These are phyloP conservation scores for Phialocephala subalpina DNA, from an alignment of 2,329 filamentous ascomycete genomes.

Conservation along the genomic window DNA sequence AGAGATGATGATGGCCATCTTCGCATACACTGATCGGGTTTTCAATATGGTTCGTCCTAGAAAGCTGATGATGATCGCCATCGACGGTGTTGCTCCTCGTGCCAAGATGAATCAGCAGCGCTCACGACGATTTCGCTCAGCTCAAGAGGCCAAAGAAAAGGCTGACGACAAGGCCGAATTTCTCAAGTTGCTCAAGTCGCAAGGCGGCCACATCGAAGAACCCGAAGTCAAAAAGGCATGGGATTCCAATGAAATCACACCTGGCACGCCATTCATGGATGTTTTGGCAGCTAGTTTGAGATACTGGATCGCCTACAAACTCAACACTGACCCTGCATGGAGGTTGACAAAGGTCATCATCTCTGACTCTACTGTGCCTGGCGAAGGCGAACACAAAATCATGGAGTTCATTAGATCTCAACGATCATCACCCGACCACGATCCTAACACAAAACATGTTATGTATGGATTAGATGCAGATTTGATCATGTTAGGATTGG, in stretches of 20 bases:
- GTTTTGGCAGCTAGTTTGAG: slow-evolving; percentile 88
- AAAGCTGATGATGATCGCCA: slow-evolving; percentile 96
- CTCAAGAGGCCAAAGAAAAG: slow-evolving; percentile 93
- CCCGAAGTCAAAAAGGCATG: slow-evolving; percentile 86
- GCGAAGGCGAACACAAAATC: slow-evolving; percentile 99
- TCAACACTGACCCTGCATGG: slow-evolving; percentile 97
- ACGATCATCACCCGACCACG: slow-evolving; percentile 86
- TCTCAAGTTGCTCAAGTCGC: slow-evolving; percentile 81
- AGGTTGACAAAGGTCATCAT: slow-evolving; percentile 97
- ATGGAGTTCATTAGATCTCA: slow-evolving; percentile 98
- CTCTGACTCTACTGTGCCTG: slow-evolving; percentile 95
- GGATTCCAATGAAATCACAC: slow-evolving; percentile 88
- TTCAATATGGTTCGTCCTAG: slow-evolving; percentile 98
- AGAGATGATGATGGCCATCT: slow-evolving; percentile 99
- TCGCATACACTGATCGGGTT: slow-evolving; percentile 97
- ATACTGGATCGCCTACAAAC: slow-evolving; percentile 97
- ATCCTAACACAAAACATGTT: slow-evolving; percentile 96
- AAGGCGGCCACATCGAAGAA: slow-evolving; percentile 69
- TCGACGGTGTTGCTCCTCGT: slow-evolving; percentile 95
- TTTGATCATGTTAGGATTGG: slow-evolving; percentile 97
- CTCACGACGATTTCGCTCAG: slow-evolving; percentile 91
- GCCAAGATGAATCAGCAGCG: slow-evolving; percentile 99
- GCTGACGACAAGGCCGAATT: slow-evolving; percentile 91
- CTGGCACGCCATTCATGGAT: slow-evolving; percentile 98
- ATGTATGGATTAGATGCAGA: slow-evolving; percentile 98